Evolutionary conservation across 1,139 yeast genomes (phyloP), one percentile per base, ranked within the genome.

Genomic region (Debaryomyces coudertii): DNA sequence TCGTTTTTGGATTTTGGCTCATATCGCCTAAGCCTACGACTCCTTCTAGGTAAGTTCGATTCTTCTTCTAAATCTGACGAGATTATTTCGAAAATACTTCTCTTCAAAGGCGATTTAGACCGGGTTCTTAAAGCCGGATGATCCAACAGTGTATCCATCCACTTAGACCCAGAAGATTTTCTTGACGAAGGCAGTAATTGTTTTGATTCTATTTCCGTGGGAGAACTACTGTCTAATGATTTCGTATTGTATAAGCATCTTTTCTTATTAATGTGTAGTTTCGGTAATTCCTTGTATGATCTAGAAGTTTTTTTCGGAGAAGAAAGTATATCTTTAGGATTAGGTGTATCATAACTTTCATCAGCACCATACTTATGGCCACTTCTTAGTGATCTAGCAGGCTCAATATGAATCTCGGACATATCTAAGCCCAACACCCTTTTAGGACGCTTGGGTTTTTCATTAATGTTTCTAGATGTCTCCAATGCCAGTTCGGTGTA

Each of bases 81-180:
- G 6, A 65, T 44, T 5, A 70, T 54, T 39, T 71, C 73, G 36
- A 57, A 55, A 40, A 71, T 53, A 30, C 66, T 60, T 42, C 65
- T 58, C 50, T 73, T 73, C 48, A 73, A 52, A 0, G 79, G 79
- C 1, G 78, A 73, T 50, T 69, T 71, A 1, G 77, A 72, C 43
- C 79, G 54, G 0, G 78, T 74, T 42, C 78, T 50, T 15, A 60
- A 55, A 0, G 78, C 74, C 1, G 77, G 77, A 14, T 57, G 58
- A 42, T 66, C 75, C 7, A 40, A 27, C 36, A 35, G 42, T 5
- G 24, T n/a, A 23, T 27, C 36, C 7, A 18, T 33, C 41, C 41
- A 37, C 18, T 27, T 38, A 3, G 38, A 31, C 7, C 45, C 42
- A n/a, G 47, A 47, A 3, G 47, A 36, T 8, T 39, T 50, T 23